Evolutionary conservation across 306 rosid genomes (phyloP), one percentile per base, ranked within the genome.

Genomic region (Vigna hirtella): DNA sequence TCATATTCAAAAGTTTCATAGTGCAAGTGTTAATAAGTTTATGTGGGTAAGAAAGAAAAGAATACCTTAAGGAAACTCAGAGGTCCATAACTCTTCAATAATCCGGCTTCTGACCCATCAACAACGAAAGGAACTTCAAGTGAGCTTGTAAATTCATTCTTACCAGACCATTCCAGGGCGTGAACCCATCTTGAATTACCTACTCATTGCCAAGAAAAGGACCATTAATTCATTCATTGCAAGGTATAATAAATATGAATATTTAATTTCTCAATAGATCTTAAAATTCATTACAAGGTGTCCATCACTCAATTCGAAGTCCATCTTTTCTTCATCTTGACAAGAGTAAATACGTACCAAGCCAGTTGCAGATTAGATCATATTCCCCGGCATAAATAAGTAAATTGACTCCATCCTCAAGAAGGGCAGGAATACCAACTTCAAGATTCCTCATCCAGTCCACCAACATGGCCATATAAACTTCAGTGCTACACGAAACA

Each of bases 341-440:
- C 12, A 74, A 34, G 52, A 53, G 40, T 40, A 64, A 40, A 77
- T 71, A 40, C 82, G 61, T 78, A 91, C 98, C 98, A 78, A 94
- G 98, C 98, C 98, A 94, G 81, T 94, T 94, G 94, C 97, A 94
- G 85, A 94, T 94, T 40, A 94, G 87, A 89, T 91, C 98, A 83
- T 87, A 93, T 83, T 93, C 98, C 79, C 98, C 98, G 2, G 98
- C 98, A 82, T 90, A 93, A 67, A 91, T 72, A 81, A 93, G 98
- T 84, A 93, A 30, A 73, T 83, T 79, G 79, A 94, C 76, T 78
- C 97, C 98, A 52, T 94, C 98, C 83, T 94, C 94, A 18, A 94
- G 96, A 81, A 94, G 98, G 58, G 77, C 79, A 49, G 97, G 98
- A 52, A 94, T 94, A 59, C 98, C 97, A 67, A 90, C 93, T 91